Evolutionary conservation across 305 asterid genomes (phyloP).

Genomic region (Fraxinus ornus): DNA sequence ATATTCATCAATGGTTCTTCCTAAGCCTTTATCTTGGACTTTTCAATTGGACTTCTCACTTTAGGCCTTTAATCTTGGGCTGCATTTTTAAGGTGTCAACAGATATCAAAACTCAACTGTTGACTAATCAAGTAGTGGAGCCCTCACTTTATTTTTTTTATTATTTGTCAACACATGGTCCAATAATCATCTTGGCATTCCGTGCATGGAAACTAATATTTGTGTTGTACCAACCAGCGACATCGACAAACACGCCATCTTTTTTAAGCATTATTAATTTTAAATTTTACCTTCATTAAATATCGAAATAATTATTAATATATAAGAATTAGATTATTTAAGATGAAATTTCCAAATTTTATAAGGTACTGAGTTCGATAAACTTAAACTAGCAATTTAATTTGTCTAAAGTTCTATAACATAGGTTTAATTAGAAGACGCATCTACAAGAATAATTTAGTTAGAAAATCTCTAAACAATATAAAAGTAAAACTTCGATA

Average conservation of each 20-base stretch:
- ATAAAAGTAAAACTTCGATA: no score
- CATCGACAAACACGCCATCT: not conserved
- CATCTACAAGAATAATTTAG: not conserved
- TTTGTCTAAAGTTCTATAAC: not conserved
- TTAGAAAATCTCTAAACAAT: no score
- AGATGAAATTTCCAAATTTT: not conserved
- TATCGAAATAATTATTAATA: no score
- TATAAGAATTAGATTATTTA: not conserved
- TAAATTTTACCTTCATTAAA: not conserved
- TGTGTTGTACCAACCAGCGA: not conserved
- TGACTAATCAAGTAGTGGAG: not conserved
- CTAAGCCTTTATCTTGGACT: no score
- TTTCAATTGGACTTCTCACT: no score
- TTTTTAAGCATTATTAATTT: not conserved
- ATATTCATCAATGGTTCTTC: no score
- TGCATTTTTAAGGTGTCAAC: no score
- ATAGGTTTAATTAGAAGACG: not conserved
- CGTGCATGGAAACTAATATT: not conserved
- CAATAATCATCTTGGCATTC: not conserved
- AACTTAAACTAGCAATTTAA: not conserved
- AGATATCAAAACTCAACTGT: no score
- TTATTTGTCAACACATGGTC: not conserved
- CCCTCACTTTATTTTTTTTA: no score
- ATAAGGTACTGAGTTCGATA: not conserved
- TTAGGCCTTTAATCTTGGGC: no score